Evolutionary conservation across 176 grass and related monocot species (phyloP), one percentile per base, ranked within the genome.

Genomic region (Chrysopogon serrulatus): DNA sequence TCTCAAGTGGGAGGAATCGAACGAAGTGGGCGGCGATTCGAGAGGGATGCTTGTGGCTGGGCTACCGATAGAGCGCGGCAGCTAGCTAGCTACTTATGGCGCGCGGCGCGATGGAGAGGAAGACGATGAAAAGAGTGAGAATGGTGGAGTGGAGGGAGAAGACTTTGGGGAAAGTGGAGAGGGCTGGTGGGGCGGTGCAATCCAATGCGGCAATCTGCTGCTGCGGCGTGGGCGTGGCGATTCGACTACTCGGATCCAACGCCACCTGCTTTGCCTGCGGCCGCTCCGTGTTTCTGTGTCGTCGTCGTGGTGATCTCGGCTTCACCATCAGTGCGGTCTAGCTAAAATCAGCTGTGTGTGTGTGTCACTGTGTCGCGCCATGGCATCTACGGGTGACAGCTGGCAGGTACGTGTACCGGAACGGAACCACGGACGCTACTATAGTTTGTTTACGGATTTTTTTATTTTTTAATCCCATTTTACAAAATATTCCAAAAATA

Each of bases 111-210:
- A 67, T 16, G 39, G 39, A 66, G 65, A 45, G n/a, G 65, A 72
- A 14, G 8, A 17, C 2, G 23, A 48, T 10, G 32, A 48, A 31
- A 61, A 44, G 27, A 63, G 74, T 34, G 65, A 51, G 74, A 37
- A 24, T 17, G 34, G 21, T 24, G 2, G 51, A 54, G 6, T 1
- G 21, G n/a, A 5, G 28, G 21, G n/a, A 5, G 28, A 41, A 4
- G 79, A 40, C 79, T 40, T 77, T 45, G 86, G 51, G 73, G 63
- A 81, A 57, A 81, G 65, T 36, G n/a, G 62, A 65, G 57, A 10
- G 23, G 39, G 3, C 7, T 9, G 32, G 59, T 68, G 37, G 77
- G 77, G 64, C 78, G 78, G 64, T 27, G 76, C 54, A 2, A 1
- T 35, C n/a, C n/a, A n/a, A n/a, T n/a, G n/a, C n/a, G n/a, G 68